A percentile compares a stretch with the other conserved stretches of the same genome.
Conservation (phyloP, 106 monocot species). For the Allium sativum region DNA sequence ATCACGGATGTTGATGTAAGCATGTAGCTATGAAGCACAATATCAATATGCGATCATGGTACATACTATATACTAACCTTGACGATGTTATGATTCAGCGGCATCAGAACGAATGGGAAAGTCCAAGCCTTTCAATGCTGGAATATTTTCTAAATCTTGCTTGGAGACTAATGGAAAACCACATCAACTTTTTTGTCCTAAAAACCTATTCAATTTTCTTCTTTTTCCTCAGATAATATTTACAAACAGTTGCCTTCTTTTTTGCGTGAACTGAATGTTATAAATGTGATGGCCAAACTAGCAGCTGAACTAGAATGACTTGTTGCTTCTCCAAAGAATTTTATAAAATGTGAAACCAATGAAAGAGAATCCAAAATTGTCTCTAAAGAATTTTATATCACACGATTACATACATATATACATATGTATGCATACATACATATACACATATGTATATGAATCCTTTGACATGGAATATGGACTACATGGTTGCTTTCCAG, state of each 20-base stretch:
- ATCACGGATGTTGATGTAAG: too few relatives aligned
- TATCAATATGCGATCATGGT: too few relatives aligned
- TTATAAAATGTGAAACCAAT: constrained; percentile 56
- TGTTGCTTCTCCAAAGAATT: constrained; percentile 55
- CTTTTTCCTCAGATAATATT: constrained; percentile 63
- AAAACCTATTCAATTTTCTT: constrained; percentile 92
- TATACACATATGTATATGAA: too few relatives aligned
- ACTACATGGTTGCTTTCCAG: too few relatives aligned
- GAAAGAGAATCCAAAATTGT: constrained; percentile 53
- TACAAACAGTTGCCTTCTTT: constrained; percentile 49
- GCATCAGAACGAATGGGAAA: constrained; percentile 55
- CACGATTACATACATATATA: too few relatives aligned
- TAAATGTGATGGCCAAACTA: constrained; percentile 51
- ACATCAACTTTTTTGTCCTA: constrained; percentile 59
- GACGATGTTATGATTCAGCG: constrained; percentile 16
- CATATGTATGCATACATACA: too few relatives aligned
- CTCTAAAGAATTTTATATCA: constrained; percentile 81
- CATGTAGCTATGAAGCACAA: too few relatives aligned
- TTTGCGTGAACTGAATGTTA: constrained; percentile 82
- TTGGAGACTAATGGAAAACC: constrained; percentile 71
- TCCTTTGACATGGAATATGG: too few relatives aligned
- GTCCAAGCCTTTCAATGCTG: constrained; percentile 61
- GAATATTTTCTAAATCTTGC: constrained; percentile 47
- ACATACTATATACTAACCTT: neutral
- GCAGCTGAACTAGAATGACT: constrained; percentile 45